Conservation (phyloP, 495 filamentous ascomycete genomes). For the Platismatia glauca region DNA sequence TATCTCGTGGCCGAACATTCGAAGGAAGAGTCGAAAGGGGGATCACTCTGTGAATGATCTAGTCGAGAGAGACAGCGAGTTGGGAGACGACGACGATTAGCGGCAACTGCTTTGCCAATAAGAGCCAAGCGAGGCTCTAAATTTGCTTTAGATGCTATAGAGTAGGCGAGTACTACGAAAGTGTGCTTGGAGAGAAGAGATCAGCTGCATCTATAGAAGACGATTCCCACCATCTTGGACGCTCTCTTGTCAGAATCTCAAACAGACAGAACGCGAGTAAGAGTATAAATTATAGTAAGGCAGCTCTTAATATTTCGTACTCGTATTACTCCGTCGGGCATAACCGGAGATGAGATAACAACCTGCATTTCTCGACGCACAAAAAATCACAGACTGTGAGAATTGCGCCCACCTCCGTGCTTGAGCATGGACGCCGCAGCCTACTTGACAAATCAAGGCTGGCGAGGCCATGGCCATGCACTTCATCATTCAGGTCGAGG, state of each 20-base stretch:
- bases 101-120: background rate
- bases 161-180: background rate
- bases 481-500: slow-evolving; percentile 61
- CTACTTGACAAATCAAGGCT: slow-evolving; percentile 67
- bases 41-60: slow-evolving; percentile 41
- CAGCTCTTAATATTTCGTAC: too few relatives aligned
- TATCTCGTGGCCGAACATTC: slow-evolving; percentile 41
- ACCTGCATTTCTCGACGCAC: too few relatives aligned
- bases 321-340: too few relatives aligned
- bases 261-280: too few relatives aligned
- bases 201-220: too few relatives aligned
- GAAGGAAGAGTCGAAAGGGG: slow-evolving; percentile 37
- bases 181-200: background rate
- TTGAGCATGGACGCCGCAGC: slow-evolving; percentile 54
- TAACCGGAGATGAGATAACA: too few relatives aligned
- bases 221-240: too few relatives aligned
- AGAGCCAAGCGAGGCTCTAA: background rate
- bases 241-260: too few relatives aligned
- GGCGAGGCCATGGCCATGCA: slow-evolving; percentile 66
- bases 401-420: background rate
- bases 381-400: too few relatives aligned
- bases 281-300: too few relatives aligned
- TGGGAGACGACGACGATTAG: slow-evolving; percentile 39
- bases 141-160: background rate
- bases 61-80: slow-evolving; percentile 40